Base-by-base conservation (phyloP, 1,139 yeast species). In the Geotrichum restrictum region DNA sequence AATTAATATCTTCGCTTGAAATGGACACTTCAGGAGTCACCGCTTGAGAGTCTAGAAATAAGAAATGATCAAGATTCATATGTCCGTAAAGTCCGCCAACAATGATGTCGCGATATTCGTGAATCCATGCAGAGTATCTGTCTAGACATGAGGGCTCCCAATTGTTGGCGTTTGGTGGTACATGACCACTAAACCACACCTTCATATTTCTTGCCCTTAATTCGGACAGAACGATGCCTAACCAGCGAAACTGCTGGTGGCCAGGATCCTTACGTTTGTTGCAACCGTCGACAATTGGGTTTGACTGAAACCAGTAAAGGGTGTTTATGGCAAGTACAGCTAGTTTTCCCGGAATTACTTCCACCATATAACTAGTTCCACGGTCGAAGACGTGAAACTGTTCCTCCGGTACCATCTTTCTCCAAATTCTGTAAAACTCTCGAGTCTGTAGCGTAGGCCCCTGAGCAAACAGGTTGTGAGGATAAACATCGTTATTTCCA, bases 401-500 rank as follows among this genome's bases (percentile, higher is more conserved):
- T 51, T 81, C 82, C 58, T 82, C 82, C 1, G 96, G 95, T n/a
- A 88, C 74, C 62, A 80, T 85, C 54, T 75, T 71, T 51, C 80
- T 74, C 95, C 95, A 88, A 49, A 87, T 81, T 57, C 76, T 77
- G 69, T 74, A 83, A 66, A 86, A 69, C 67, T 85, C 91, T 64
- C 94, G 73, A 0, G 94, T 87, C 67, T 86, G 95, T 56, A 85
- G 71, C 11, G 95, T 85, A 13, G 96, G 95, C 0, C 96, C 96
- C 0, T 87, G 80, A 0, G 89, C 80, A 67, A 86, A 85, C 65
- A 88, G 71, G 64, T 88, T 88, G 69, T 88, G 96, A 1, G 96
- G 96, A 65, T 81, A 88, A 1, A 88, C 95, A 65, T 88, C 96
- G 65, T 88, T 88, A 66, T 88, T 88, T 3, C 96, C 96, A 49